Conservation (phyloP, 164 flowering plant species). For the Umbellularia californica region DNA sequence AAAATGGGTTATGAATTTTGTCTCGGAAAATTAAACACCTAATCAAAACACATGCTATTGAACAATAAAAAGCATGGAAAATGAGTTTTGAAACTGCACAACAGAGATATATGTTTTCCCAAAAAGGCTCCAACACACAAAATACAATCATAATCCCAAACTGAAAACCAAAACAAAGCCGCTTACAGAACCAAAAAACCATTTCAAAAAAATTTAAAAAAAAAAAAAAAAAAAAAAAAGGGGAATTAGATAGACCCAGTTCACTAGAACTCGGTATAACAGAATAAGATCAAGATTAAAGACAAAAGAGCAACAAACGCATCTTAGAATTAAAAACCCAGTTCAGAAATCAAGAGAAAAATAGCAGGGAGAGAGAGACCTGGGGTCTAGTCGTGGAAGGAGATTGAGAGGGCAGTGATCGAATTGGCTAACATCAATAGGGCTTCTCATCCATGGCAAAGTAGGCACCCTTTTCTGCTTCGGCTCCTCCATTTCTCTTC, state of each 20-base stretch:
- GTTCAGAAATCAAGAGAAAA: background rate
- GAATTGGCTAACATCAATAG: conserved; percentile 45
- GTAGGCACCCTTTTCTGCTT: conserved; percentile 42
- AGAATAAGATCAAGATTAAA: background rate
- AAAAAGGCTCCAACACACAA: no score
- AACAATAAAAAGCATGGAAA: no score
- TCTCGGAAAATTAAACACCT: no score
- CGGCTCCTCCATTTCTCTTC: conserved; percentile 22
- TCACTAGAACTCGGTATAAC: background rate
- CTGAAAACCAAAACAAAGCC: background rate
- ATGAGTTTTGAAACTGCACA: no score
- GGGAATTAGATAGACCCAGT: background rate
- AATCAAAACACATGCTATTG: no score
- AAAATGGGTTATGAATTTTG: no score
- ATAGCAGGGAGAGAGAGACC: conserved; percentile 27
- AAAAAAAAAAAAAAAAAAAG: no score
- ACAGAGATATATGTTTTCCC: no score
- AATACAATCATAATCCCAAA: no score
- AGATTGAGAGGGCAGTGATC: conserved; percentile 44
- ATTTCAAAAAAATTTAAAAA: no score
- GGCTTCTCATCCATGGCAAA: conserved; percentile 88
- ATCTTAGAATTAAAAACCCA: background rate
- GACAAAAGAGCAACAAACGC: background rate
- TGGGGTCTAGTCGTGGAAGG: conserved; percentile 64
- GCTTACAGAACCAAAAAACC: background rate